These are phyloP conservation scores for Taphrina communis DNA, from an alignment of 1,139 yeast species.

Conservation along the genomic window DNA sequence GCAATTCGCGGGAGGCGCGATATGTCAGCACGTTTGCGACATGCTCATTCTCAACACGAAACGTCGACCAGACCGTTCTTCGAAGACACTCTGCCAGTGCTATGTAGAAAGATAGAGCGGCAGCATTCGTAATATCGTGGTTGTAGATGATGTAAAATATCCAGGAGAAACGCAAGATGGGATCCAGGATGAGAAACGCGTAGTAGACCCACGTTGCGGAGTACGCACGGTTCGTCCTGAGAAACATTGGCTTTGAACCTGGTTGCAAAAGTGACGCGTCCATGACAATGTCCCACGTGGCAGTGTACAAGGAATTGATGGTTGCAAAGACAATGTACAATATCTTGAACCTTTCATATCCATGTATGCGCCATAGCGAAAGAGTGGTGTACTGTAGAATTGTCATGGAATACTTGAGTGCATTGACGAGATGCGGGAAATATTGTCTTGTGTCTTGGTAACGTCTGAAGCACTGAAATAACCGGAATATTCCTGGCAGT, in stretches of 20 bases:
- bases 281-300: slow-evolving; percentile 88
- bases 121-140: slow-evolving; percentile 81
- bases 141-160: slow-evolving; percentile 75
- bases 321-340: slow-evolving; percentile 75
- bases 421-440: slow-evolving; percentile 97
- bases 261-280: slow-evolving; percentile 88
- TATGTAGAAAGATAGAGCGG: slow-evolving; percentile 81
- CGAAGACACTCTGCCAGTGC: slow-evolving; percentile 82
- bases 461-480: slow-evolving; percentile 88
- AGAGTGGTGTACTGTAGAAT: slow-evolving; percentile 73
- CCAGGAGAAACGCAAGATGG: slow-evolving; percentile 86
- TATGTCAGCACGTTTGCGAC: slow-evolving; percentile 76
- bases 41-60: slow-evolving; percentile 96
- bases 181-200: slow-evolving; percentile 72
- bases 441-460: slow-evolving; percentile 90
- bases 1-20: slow-evolving; percentile 84
- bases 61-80: slow-evolving; percentile 84
- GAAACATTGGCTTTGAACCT: slow-evolving; percentile 62
- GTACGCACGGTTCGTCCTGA: slow-evolving; percentile 64
- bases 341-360: slow-evolving; percentile 56
- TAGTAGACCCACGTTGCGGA: slow-evolving; percentile 70
- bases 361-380: slow-evolving; percentile 76
- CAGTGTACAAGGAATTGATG: slow-evolving; percentile 70
- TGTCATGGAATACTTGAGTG: slow-evolving; percentile 72
- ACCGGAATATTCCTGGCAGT: slow-evolving; percentile 88